A percentile compares a stretch with the other conserved stretches of the same genome.
These are phyloP conservation scores for Fagopyrum esculentum DNA, from an alignment of 148 eudicot species.

Conservation along the genomic window DNA sequence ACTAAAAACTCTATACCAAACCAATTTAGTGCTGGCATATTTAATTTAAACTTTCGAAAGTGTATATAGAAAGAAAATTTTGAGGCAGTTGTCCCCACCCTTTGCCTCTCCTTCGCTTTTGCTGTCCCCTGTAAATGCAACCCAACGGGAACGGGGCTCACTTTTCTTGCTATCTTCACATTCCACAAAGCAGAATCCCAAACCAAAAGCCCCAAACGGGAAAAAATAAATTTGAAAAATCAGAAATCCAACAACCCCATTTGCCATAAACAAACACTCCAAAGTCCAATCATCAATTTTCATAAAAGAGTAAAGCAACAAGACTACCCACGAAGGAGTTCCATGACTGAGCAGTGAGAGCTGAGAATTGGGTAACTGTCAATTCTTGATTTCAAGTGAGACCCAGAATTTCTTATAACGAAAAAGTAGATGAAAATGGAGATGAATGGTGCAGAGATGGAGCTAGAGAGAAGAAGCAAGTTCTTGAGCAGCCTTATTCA, in stretches of 20 bases:
- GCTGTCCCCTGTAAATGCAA: conserved; percentile 4
- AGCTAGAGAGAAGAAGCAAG: conserved; percentile 61
- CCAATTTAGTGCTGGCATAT: background rate
- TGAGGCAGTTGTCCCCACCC: background rate
- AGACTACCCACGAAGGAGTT: background rate
- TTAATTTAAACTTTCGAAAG: background rate
- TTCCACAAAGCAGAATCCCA: background rate
- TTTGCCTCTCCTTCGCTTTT: background rate
- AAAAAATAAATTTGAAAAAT: too few relatives aligned
- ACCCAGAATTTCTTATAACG: background rate
- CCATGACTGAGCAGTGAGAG: background rate
- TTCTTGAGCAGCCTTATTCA: conserved; percentile 48
- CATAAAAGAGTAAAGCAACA: background rate
- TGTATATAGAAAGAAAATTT: background rate
- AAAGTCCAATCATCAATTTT: too few relatives aligned
- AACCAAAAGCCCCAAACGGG: background rate
- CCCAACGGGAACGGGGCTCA: conserved; percentile 12
- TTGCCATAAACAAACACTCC: too few relatives aligned
- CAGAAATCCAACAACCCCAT: too few relatives aligned
- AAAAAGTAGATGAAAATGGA: background rate
- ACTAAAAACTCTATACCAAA: too few relatives aligned
- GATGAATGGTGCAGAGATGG: conserved; percentile 47
- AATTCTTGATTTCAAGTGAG: background rate
- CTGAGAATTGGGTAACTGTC: conserved; percentile 1
- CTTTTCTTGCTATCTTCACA: conserved; percentile 7